These are phyloP conservation scores for Arctium lappa DNA, from an alignment of 129 eudicot genomes.

Conservation along the genomic window DNA sequence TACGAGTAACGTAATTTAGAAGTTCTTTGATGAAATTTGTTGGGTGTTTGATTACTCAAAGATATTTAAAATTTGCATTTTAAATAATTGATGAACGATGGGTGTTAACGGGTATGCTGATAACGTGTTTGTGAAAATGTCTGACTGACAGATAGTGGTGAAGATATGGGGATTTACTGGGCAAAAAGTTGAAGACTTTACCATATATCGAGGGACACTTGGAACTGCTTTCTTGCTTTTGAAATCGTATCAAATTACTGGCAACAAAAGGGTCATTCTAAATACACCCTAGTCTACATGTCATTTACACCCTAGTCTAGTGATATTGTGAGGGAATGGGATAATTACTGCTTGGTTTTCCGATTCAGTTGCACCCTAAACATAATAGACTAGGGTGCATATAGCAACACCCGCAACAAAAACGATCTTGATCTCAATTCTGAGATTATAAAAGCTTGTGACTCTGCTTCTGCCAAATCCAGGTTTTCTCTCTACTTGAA, in stretches of 20 bases:
- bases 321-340: no score
- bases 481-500: constrained; percentile 36
- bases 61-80: background rate
- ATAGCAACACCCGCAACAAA: no score
- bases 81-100: background rate
- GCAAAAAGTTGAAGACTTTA: constrained; percentile 37
- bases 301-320: no score
- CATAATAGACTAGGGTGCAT: no score
- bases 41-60: background rate
- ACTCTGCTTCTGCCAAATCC: constrained; percentile 47
- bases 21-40: background rate
- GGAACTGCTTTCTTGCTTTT: constrained; percentile 73
- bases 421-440: constrained; percentile 47
- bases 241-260: constrained; percentile 44
- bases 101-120: background rate
- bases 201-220: constrained; percentile 47
- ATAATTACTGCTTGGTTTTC: no score
- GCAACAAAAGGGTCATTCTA: no score
- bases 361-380: no score
- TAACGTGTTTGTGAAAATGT: constrained; percentile 35
- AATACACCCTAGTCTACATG: no score
- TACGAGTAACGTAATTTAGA: background rate
- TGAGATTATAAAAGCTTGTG: constrained; percentile 79
- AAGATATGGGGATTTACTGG: constrained; percentile 61
- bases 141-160: constrained; percentile 51